phyloP scores from a whole-genome alignment of 2,329 filamentous ascomycete species.

The Alternaria infectoria region DNA sequence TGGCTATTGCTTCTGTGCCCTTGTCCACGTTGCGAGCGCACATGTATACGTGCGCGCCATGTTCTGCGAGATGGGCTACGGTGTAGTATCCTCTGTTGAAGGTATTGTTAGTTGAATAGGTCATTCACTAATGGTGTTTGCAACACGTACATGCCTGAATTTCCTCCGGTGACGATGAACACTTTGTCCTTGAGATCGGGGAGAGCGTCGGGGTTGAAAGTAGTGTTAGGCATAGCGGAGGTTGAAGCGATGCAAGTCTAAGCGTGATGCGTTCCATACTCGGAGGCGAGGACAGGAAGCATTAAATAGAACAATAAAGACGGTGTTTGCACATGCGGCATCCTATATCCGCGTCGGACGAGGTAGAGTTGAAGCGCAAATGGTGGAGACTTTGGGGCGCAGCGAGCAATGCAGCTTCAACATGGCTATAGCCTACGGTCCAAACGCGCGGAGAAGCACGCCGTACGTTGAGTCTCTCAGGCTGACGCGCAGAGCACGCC shows the following conservation, averaged over 20 bases:
- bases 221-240: background rate
- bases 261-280: background rate
- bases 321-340: background rate
- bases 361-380: background rate
- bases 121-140: background rate
- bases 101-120: background rate
- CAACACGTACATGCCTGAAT: constrained; percentile 12
- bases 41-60: constrained; percentile 30
- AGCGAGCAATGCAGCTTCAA: background rate
- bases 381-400: background rate
- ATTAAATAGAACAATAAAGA: background rate
- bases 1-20: constrained; percentile 41
- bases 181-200: constrained; percentile 12
- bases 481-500: no score
- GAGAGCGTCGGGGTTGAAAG: constrained; percentile 16
- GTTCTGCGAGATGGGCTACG: constrained; percentile 21
- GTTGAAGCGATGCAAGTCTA: background rate
- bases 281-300: background rate
- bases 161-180: constrained; percentile 15
- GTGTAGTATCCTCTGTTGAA: constrained; percentile 21
- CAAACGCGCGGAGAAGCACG: background rate
- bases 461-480: no score
- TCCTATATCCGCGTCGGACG: background rate
- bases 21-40: constrained; percentile 51
- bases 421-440: background rate